phyloP scores from a whole-genome alignment of 2,329 filamentous ascomycete species.

The Fusarium tuaranense region DNA sequence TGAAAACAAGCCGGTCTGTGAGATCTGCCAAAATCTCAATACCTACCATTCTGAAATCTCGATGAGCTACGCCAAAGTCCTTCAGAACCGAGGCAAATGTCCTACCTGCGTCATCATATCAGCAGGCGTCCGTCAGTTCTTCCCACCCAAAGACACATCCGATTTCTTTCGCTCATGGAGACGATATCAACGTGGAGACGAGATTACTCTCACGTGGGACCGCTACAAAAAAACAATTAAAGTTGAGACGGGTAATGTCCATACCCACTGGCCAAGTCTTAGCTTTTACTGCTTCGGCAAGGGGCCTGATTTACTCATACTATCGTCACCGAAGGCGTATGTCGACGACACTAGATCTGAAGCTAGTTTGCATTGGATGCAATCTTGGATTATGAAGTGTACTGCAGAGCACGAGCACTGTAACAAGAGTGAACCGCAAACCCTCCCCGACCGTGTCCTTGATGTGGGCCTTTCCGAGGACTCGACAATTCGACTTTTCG shows the following conservation, averaged over 20 bases:
- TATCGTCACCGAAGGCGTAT: constrained; percentile 13
- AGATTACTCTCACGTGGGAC: constrained; percentile 16
- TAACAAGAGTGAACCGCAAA: constrained; percentile 11
- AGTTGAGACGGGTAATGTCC: not conserved
- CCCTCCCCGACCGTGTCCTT: constrained; percentile 18
- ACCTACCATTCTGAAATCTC: not conserved
- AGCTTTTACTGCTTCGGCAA: constrained; percentile 13
- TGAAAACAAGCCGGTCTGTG: not conserved
- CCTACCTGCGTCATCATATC: constrained; percentile 7
- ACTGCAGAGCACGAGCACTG: constrained; percentile 19
- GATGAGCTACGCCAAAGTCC: not conserved
- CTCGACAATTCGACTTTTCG: not conserved
- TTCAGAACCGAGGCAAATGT: not conserved
- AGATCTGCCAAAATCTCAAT: not conserved
- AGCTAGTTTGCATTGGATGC: constrained; percentile 15
- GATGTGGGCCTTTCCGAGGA: constrained; percentile 4
- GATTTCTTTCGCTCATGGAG: constrained; percentile 5
- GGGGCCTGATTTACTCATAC: not conserved
- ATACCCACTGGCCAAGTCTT: constrained; percentile 1
- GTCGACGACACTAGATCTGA: constrained; percentile 23
- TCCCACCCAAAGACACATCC: not conserved
- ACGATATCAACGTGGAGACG: not conserved
- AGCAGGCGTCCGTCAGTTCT: constrained; percentile 4
- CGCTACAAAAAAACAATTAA: not conserved
- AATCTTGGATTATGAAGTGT: constrained; percentile 14